phyloP scores from a whole-genome alignment of 371 early-diverging fungal species.

The Batkoa obscura region DNA sequence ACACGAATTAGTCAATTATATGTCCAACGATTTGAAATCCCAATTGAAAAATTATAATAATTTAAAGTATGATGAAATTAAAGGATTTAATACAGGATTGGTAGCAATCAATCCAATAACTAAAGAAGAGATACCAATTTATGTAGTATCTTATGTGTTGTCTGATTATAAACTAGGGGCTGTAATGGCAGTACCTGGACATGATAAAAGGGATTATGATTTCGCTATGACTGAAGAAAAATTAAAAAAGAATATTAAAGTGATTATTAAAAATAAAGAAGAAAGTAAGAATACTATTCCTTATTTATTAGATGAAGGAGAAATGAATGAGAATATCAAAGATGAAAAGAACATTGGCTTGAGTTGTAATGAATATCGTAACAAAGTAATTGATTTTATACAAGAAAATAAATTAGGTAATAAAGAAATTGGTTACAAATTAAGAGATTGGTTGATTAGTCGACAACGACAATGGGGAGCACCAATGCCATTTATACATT shows the following conservation, averaged over 20 bases:
- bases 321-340: background rate
- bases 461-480: conserved; percentile 99
- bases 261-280: background rate
- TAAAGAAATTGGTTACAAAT: conserved; percentile 28
- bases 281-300: conserved; percentile 8
- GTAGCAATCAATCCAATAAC: conserved; percentile 46
- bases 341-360: background rate
- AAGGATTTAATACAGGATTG: conserved; percentile 42
- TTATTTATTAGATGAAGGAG: conserved; percentile 7
- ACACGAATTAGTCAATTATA: background rate
- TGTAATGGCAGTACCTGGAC: conserved; percentile 76
- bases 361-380: background rate
- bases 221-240: conserved; percentile 29
- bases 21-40: background rate
- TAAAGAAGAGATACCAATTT: conserved; percentile 39
- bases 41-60: background rate
- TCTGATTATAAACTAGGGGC: conserved; percentile 69
- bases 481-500: conserved; percentile 94
- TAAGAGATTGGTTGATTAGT: conserved; percentile 95
- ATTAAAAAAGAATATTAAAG: conserved; percentile 13
- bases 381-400: background rate
- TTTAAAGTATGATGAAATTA: background rate
- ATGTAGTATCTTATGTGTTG: conserved; percentile 56
- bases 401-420: background rate
- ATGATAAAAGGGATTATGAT: conserved; percentile 55